phyloP scores from a whole-genome alignment of 495 filamentous ascomycete genomes.

The Xylaria palmicola region DNA sequence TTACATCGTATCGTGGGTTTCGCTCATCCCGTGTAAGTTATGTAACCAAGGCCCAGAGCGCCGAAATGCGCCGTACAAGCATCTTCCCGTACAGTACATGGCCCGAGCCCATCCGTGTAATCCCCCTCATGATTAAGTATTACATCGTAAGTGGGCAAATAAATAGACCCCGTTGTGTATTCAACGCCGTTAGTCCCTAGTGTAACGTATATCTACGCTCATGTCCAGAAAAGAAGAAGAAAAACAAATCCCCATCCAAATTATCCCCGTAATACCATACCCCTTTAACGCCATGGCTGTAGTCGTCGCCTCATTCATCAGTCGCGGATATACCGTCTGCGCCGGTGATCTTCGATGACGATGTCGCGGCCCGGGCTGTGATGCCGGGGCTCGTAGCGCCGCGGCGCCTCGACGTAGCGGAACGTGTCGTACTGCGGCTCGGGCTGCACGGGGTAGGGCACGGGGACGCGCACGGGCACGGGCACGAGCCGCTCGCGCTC shows the following conservation, averaged over 20 bases:
- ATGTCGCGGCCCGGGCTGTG: constrained; percentile 29
- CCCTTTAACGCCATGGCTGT: too few relatives aligned
- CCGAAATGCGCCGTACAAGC: too few relatives aligned
- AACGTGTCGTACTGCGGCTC: constrained; percentile 44
- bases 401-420: constrained; percentile 48
- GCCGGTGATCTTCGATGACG: constrained; percentile 30
- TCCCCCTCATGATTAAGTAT: too few relatives aligned
- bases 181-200: neutral
- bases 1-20: too few relatives aligned
- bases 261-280: neutral
- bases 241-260: neutral
- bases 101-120: neutral
- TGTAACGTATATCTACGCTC: neutral
- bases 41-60: too few relatives aligned
- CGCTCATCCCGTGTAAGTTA: too few relatives aligned
- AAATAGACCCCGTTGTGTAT: neutral
- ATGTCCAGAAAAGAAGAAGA: neutral
- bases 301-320: too few relatives aligned
- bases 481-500: constrained; percentile 47
- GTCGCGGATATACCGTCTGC: constrained; percentile 25
- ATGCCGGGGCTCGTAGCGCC: constrained; percentile 25
- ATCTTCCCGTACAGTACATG: too few relatives aligned
- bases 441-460: constrained; percentile 32
- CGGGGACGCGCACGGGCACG: constrained; percentile 38
- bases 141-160: too few relatives aligned